A percentile compares a stretch with the other conserved stretches of the same genome.
phyloP scores from a whole-genome alignment of 768 basidiomycete species.

The Leccinum barrowsii region DNA sequence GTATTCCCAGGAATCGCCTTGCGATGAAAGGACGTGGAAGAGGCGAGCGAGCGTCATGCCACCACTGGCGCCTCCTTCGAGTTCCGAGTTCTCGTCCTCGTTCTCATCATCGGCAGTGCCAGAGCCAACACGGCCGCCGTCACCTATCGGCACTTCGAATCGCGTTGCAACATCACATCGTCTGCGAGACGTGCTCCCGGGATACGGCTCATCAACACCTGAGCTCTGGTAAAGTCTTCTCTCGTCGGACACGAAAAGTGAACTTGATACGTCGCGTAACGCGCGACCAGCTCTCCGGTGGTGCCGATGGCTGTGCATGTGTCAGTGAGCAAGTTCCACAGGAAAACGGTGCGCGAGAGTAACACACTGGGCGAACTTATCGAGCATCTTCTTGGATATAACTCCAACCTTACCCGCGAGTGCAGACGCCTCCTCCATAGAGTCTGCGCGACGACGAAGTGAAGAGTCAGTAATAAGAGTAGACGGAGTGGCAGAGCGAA shows the following conservation, averaged over 20 bases:
- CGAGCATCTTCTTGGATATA: conserved; percentile 65
- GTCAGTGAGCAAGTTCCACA: not conserved
- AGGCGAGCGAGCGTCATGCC: conserved; percentile 52
- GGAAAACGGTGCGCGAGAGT: not conserved
- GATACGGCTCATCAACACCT: conserved; percentile 55
- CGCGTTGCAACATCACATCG: conserved; percentile 73
- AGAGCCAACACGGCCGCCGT: not conserved
- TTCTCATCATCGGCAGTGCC: not conserved
- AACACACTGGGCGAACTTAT: conserved; percentile 34
- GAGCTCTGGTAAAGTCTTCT: conserved; percentile 56
- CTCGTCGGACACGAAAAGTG: conserved; percentile 68
- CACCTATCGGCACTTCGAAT: conserved; percentile 62
- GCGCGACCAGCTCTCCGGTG: conserved; percentile 55
- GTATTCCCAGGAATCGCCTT: conserved; percentile 58
- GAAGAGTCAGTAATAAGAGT: not conserved
- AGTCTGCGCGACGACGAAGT: conserved; percentile 42
- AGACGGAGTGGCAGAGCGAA: not conserved
- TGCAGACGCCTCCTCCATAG: conserved; percentile 83
- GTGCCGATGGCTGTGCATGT: conserved; percentile 58
- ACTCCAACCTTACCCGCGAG: conserved; percentile 76
- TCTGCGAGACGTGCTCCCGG: conserved; percentile 66
- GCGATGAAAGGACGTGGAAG: conserved; percentile 51
- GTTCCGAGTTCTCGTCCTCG: not conserved
- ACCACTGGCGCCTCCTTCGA: not conserved
- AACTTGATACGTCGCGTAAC: conserved; percentile 73